Conservation (phyloP, 441 rosid species). For the Euphorbia schlechtendalii region DNA sequence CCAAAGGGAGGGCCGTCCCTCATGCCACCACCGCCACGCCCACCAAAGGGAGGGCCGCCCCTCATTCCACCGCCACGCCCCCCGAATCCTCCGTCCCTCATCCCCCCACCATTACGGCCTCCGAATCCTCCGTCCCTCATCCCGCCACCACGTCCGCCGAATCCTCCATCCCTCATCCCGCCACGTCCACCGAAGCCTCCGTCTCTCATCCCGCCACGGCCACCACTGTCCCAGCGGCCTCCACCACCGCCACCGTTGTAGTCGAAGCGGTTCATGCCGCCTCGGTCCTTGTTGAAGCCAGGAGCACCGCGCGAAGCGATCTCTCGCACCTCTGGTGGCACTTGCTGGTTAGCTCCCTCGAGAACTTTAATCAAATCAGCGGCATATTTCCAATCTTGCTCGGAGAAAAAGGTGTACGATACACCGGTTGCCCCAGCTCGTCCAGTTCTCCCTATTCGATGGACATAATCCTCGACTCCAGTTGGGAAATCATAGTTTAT, state of each 20-base stretch:
- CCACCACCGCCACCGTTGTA: conserved; percentile 25
- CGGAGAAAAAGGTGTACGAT: conserved; percentile 83
- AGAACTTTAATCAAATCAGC: conserved; percentile 78
- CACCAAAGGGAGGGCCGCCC: conserved; percentile 35
- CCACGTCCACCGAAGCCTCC: conserved; percentile 53
- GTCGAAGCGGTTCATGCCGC: conserved; percentile 65
- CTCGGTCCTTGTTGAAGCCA: conserved; percentile 59
- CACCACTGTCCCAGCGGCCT: conserved; percentile 65
- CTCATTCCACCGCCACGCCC: conserved; percentile 47
- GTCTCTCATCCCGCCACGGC: conserved; percentile 30
- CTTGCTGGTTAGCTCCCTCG: conserved; percentile 89
- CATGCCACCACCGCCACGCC: conserved; percentile 40
- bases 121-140: conserved; percentile 41
- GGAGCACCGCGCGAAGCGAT: conserved; percentile 79
- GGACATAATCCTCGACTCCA: conserved; percentile 93
- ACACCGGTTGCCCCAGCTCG: conserved; percentile 98
- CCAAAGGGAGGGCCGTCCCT: conserved; percentile 44
- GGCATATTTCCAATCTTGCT: conserved; percentile 84
- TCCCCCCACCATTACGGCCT: conserved; percentile 52
- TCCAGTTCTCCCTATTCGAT: conserved; percentile 96
- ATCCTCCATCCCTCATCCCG: too few relatives aligned
- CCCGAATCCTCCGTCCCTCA: conserved; percentile 42
- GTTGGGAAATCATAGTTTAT: conserved; percentile 90
- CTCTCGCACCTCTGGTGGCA: conserved; percentile 77
- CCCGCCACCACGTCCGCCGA: too few relatives aligned